Conservation (phyloP, 306 rosid genomes). For the Prunus armeniaca region DNA sequence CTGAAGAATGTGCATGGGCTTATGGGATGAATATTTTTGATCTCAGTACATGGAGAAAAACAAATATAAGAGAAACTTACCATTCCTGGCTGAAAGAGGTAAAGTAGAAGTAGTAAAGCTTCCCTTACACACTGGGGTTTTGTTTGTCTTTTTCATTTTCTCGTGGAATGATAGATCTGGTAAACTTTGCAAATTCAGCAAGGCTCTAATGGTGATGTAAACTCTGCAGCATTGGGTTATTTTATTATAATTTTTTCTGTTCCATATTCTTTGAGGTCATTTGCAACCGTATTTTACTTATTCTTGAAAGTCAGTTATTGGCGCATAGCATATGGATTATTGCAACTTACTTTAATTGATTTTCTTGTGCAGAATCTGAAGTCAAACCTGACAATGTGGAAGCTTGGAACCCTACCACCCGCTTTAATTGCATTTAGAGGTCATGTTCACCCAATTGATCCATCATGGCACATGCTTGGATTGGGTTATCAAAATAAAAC, state of each 20-base stretch:
- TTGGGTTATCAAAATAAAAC: slow-evolving; percentile 95
- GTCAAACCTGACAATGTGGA: slow-evolving; percentile 91
- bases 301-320: neutral
- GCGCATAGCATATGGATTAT: neutral
- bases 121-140: neutral
- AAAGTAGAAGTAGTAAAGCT: slow-evolving; percentile 14
- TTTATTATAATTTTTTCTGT: neutral
- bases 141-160: neutral
- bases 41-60: slow-evolving; percentile 74
- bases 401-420: slow-evolving; percentile 96
- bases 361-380: slow-evolving; percentile 65
- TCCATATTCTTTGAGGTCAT: neutral
- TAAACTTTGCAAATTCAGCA: neutral
- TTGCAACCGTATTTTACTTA: neutral
- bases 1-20: slow-evolving; percentile 99
- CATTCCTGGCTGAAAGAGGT: slow-evolving; percentile 97
- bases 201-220: neutral
- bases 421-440: slow-evolving; percentile 95
- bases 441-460: slow-evolving; percentile 82
- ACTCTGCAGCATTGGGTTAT: neutral
- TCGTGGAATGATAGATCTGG: neutral
- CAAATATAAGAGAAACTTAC: slow-evolving; percentile 76
- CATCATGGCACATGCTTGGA: slow-evolving; percentile 96
- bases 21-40: slow-evolving; percentile 97
- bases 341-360: slow-evolving; percentile 16